Evolutionary conservation across 2,329 filamentous ascomycete species (phyloP).

Genomic region (Ceratocystis lukuohia): DNA sequence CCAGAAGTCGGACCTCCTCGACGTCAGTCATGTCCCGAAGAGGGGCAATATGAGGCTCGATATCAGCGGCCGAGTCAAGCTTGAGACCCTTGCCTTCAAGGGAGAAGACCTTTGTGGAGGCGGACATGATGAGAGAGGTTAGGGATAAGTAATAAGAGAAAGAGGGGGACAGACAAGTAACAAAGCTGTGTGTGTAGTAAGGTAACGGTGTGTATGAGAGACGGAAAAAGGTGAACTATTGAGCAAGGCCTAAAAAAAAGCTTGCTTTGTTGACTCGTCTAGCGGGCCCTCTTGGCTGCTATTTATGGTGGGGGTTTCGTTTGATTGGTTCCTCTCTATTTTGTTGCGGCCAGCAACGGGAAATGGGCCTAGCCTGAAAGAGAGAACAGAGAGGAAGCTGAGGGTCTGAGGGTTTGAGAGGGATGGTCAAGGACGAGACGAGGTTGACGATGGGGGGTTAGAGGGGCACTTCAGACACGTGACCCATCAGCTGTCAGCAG

Average conservation of each 20-base stretch:
- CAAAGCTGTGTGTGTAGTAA: neutral
- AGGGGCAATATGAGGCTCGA: constrained; percentile 68
- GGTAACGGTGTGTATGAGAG: neutral
- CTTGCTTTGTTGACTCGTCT: neutral
- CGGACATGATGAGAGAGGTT: constrained; percentile 31
- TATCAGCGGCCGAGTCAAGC: constrained; percentile 75
- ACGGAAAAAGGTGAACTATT: neutral
- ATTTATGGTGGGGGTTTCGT: neutral
- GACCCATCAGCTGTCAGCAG: too few relatives aligned
- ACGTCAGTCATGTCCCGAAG: constrained; percentile 59
- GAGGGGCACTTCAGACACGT: too few relatives aligned
- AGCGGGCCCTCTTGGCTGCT: neutral
- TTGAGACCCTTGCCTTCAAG: constrained; percentile 86
- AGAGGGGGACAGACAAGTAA: neutral
- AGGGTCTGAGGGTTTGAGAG: neutral
- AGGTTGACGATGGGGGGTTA: neutral
- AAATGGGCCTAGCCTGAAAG: neutral
- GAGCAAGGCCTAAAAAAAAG: neutral
- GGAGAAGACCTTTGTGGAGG: constrained; percentile 57
- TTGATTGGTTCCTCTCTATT: neutral
- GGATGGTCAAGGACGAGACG: too few relatives aligned
- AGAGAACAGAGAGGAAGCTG: neutral
- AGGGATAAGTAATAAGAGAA: neutral
- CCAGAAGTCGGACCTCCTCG: constrained; percentile 73
- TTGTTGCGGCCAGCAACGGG: constrained; percentile 3